These are phyloP conservation scores for Phyllosticta ampelicida DNA, from an alignment of 2,329 filamentous ascomycete species.

Conservation along the genomic window DNA sequence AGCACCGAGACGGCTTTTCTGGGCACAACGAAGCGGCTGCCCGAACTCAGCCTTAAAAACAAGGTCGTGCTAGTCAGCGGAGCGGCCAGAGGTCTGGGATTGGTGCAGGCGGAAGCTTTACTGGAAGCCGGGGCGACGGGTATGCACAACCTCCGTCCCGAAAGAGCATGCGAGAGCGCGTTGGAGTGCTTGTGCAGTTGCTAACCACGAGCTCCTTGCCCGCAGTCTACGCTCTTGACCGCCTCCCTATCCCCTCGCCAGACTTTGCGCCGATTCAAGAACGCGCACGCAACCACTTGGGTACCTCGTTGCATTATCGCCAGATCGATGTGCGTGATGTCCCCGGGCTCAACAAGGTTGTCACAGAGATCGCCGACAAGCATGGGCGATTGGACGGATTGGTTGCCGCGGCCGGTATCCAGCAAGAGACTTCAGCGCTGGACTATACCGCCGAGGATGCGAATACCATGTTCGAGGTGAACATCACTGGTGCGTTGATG, in stretches of 20 bases:
- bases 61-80: slow-evolving; percentile 64
- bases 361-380: slow-evolving; percentile 56
- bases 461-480: slow-evolving; percentile 52
- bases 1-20: slow-evolving; percentile 4
- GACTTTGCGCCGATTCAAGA: slow-evolving; percentile 56
- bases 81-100: slow-evolving; percentile 60
- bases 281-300: slow-evolving; percentile 51
- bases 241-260: slow-evolving; percentile 45
- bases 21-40: slow-evolving; percentile 32
- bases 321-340: slow-evolving; percentile 72
- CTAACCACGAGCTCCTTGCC: neutral
- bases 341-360: slow-evolving; percentile 52
- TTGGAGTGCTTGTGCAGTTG: neutral
- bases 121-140: slow-evolving; percentile 63
- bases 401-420: slow-evolving; percentile 63
- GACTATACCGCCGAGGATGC: slow-evolving; percentile 59
- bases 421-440: slow-evolving; percentile 73
- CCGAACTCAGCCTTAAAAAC: slow-evolving; percentile 65
- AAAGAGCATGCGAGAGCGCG: neutral
- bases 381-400: slow-evolving; percentile 70
- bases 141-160: slow-evolving; percentile 18
- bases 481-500: slow-evolving; percentile 53
- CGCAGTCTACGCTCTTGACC: slow-evolving; percentile 57
- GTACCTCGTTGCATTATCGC: slow-evolving; percentile 60
- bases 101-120: slow-evolving; percentile 62